phyloP scores from a whole-genome alignment of 108 stramenopile genomes.

The Parietichytrium sp. region DNA sequence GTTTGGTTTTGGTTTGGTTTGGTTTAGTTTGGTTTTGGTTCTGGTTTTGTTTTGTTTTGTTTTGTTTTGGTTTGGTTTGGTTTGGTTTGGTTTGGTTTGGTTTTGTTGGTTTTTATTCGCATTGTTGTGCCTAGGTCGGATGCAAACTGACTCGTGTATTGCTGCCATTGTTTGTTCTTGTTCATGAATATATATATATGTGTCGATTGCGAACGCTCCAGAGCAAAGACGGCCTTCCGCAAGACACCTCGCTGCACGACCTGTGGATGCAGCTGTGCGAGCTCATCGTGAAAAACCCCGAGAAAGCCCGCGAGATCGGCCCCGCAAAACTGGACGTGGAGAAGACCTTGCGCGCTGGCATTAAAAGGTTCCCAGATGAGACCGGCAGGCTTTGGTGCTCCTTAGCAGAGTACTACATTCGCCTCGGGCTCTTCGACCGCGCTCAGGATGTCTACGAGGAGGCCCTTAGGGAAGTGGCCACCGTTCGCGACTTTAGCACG shows the following conservation, averaged over 20 bases:
- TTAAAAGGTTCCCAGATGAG: slow-evolving; percentile 78
- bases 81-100: too few relatives aligned
- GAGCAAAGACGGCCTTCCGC: background rate
- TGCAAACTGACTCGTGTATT: too few relatives aligned
- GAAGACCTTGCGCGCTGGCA: slow-evolving; percentile 76
- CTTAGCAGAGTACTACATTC: slow-evolving; percentile 88
- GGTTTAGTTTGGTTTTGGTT: too few relatives aligned
- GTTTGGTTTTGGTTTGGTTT: too few relatives aligned
- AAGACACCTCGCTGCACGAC: slow-evolving; percentile 67
- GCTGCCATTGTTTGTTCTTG: too few relatives aligned
- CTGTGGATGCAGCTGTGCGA: slow-evolving; percentile 91
- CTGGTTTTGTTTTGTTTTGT: too few relatives aligned
- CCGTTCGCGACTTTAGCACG: slow-evolving; percentile 93
- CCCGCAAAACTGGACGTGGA: slow-evolving; percentile 76
- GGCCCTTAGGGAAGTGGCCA: slow-evolving; percentile 74
- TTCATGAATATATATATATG: too few relatives aligned
- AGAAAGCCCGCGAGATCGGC: slow-evolving; percentile 59
- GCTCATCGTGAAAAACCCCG: slow-evolving; percentile 80
- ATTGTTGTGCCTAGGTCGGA: too few relatives aligned
- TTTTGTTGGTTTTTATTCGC: too few relatives aligned
- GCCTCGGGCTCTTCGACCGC: slow-evolving; percentile 88
- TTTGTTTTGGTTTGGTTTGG: too few relatives aligned
- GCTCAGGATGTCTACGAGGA: slow-evolving; percentile 95
- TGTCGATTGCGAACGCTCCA: too few relatives aligned
- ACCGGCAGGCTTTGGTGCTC: slow-evolving; percentile 90